Conservation (phyloP, 1,284 basidiomycete genomes). For the Moniliophthora roreri region DNA sequence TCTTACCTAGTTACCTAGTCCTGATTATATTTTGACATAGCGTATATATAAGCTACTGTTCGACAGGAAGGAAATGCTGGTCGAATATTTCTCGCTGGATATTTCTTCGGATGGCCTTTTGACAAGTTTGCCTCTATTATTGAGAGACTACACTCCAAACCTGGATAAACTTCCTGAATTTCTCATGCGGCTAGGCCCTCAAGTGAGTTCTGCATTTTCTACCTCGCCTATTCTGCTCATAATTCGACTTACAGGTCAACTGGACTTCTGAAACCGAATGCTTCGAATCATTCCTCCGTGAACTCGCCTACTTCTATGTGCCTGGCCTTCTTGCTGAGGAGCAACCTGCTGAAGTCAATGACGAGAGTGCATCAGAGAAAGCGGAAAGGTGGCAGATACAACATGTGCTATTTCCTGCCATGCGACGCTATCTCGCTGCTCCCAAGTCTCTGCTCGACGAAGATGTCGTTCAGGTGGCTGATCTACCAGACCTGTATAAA, state of each 20-base stretch:
- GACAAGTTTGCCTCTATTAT: conserved; percentile 76
- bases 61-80: conserved; percentile 78
- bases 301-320: conserved; percentile 89
- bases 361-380: conserved; percentile 41
- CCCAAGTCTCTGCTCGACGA: conserved; percentile 69
- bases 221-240: neutral
- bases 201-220: conserved; percentile 43
- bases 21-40: conserved; percentile 32
- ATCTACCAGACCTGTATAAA: conserved; percentile 84
- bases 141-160: conserved; percentile 85
- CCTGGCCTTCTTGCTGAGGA: conserved; percentile 49
- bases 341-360: conserved; percentile 20
- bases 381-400: conserved; percentile 83
- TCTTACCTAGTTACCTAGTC: neutral
- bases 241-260: conserved; percentile 58
- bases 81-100: conserved; percentile 87
- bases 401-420: conserved; percentile 83
- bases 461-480: conserved; percentile 85
- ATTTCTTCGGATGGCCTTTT: conserved; percentile 68
- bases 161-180: conserved; percentile 85
- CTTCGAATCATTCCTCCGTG: conserved; percentile 83
- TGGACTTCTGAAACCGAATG: conserved; percentile 88
- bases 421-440: conserved; percentile 72
- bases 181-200: conserved; percentile 82
- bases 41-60: conserved; percentile 59